phyloP scores from a whole-genome alignment of 2,329 filamentous ascomycete genomes.

The Exophiala phaeomuriformis region DNA sequence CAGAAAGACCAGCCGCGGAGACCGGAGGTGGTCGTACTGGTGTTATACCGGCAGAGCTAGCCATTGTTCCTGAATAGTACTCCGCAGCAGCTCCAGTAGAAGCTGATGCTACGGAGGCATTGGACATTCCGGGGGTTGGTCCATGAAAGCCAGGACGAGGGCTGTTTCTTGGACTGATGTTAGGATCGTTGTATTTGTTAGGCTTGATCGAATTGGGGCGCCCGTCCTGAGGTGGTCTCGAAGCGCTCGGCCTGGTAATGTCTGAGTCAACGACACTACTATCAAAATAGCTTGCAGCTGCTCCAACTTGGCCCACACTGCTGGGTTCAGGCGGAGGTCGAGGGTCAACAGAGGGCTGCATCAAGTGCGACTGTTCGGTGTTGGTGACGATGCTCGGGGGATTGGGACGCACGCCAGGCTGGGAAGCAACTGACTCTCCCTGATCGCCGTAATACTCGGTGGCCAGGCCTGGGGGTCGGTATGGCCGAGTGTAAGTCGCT shows the following conservation, averaged over 20 bases:
- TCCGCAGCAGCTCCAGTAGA: constrained; percentile 13
- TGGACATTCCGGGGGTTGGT: not conserved
- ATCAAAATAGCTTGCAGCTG: constrained; percentile 53
- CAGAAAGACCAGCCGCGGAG: constrained; percentile 26
- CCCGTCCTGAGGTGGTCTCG: constrained; percentile 30
- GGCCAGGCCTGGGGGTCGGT: constrained; percentile 46
- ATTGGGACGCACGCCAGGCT: constrained; percentile 53
- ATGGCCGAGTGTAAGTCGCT: constrained; percentile 39
- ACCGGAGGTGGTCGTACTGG: constrained; percentile 15
- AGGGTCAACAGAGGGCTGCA: constrained; percentile 44
- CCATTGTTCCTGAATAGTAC: constrained; percentile 13
- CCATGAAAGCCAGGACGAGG: constrained; percentile 6
- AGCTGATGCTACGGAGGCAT: constrained; percentile 1
- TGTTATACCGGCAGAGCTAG: constrained; percentile 7
- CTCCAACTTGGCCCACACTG: constrained; percentile 40
- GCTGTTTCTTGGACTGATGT: constrained; percentile 28
- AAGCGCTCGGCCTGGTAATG: constrained; percentile 25
- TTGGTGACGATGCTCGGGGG: constrained; percentile 48
- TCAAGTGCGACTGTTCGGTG: constrained; percentile 49
- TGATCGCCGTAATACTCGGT: constrained; percentile 58
- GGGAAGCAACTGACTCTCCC: constrained; percentile 51
- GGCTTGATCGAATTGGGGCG: constrained; percentile 4
- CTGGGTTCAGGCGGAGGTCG: constrained; percentile 55
- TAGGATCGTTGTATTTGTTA: constrained; percentile 22
- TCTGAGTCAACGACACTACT: constrained; percentile 11